Base-by-base conservation (phyloP, 1,139 yeast genomes). In the Torulaspora globosa region DNA sequence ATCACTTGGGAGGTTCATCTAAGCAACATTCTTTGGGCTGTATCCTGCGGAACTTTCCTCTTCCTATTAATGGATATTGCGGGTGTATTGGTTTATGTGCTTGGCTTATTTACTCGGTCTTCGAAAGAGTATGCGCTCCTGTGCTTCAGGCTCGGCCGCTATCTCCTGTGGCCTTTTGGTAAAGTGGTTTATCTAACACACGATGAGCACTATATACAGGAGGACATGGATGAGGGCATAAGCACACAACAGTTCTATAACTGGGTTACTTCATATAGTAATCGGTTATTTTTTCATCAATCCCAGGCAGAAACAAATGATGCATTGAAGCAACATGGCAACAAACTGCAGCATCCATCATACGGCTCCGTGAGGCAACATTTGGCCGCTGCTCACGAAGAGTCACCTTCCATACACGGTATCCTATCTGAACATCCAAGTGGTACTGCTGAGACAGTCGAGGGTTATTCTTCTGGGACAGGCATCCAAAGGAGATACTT, bases 191-290 rank as follows among this genome's bases (percentile, higher is more conserved):
- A 88, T 48, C 73, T 92, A 53, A 78, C 76, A 50, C 81, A 80
- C 51, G 96, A 88, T 57, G 82, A 84, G 52, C 84, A 84, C 56
- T 92, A 92, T 63, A 69, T 87, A 44, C 78, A 78, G 34, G 98
- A 92, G 66, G 98, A 92, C 66, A 85, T 82, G 41, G 80, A 89
- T 52, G 95, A 86, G 58, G 98, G 97, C 9, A 76, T 94, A 40
- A 78, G 94, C 3, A 71, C 89, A 9, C 80, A 82, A 16, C 97
- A 90, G 63, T 92, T 88, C 63, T 84, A 85, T 54, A 76, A 84
- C 53, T 92, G 98, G 97, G 83, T 95, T 62, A 75, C 80, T 8
- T 85, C 86, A 48, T 87, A 83, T 53, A 68, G 66, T 27, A 69
- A 67, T 38, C 63, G 68, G 34, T 56, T 69, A 21, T 68, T 70